These are phyloP conservation scores for Sarocladium strictum DNA, from an alignment of 2,329 filamentous ascomycete genomes.

Conservation along the genomic window DNA sequence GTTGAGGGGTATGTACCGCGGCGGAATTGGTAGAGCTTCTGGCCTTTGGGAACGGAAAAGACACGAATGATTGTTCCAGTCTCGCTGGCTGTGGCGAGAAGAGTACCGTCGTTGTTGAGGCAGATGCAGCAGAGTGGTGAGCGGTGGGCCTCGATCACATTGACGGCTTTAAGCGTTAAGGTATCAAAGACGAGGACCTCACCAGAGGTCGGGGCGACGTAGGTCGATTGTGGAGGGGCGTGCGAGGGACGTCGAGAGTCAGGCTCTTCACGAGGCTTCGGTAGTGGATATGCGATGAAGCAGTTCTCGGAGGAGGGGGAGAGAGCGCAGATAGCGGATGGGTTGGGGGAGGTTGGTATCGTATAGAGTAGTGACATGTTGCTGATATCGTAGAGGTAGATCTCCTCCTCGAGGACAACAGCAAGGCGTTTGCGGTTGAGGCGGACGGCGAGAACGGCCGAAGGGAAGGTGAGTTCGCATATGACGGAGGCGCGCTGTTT, in stretches of 20 bases:
- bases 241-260: slow-evolving; percentile 64
- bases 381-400: slow-evolving; percentile 97
- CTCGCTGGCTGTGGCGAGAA: slow-evolving; percentile 91
- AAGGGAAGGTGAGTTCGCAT: slow-evolving; percentile 97
- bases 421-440: slow-evolving; percentile 91
- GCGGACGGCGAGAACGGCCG: slow-evolving; percentile 88
- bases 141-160: slow-evolving; percentile 91
- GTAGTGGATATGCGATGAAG: slow-evolving; percentile 89
- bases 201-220: slow-evolving; percentile 78
- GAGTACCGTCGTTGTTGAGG: slow-evolving; percentile 84
- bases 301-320: slow-evolving; percentile 94
- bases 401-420: slow-evolving; percentile 90
- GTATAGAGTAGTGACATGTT: slow-evolving; percentile 95
- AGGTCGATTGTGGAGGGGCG: slow-evolving; percentile 73
- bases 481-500: slow-evolving; percentile 72
- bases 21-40: slow-evolving; percentile 94
- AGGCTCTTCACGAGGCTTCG: slow-evolving; percentile 60
- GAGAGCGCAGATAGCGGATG: slow-evolving; percentile 82
- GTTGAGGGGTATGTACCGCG: slow-evolving; percentile 91
- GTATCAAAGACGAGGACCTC: slow-evolving; percentile 93
- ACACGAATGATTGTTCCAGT: slow-evolving; percentile 97
- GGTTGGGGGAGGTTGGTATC: slow-evolving; percentile 90
- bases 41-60: slow-evolving; percentile 83
- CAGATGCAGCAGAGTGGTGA: slow-evolving; percentile 86
- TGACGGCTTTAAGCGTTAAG: slow-evolving; percentile 82